Evolutionary conservation across 2,329 filamentous ascomycete genomes (phyloP), one percentile per base, ranked within the genome.

Genomic region (Alternaria triticina): DNA sequence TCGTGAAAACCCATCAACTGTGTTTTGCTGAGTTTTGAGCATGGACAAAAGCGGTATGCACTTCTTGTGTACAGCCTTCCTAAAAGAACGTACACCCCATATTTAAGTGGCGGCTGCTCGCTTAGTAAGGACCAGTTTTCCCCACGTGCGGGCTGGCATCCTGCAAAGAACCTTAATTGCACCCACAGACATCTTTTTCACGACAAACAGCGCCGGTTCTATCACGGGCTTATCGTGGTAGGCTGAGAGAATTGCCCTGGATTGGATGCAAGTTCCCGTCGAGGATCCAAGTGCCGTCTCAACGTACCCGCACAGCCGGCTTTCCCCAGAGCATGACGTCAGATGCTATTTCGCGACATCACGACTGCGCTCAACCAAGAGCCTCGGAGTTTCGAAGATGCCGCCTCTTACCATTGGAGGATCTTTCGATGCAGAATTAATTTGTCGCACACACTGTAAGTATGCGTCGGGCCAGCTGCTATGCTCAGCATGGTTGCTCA

Each of bases 91-190:
- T 17, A 25, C 9, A 22, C 58, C 58, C 58, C 58, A 61, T 55
- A 52, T 58, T 46, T 40, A 47, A 58, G 8, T 45, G 47, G 45
- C 23, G 54, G n/a, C 58, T 44, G 45, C 49, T 54, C 58, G 55
- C 59, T 43, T 55, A 59, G 55, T 43, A 27, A 47, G 28, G 28
- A 51, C 36, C 47, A 46, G 40, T 54, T 23, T 62, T 52, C 59
- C 55, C 55, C 55, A 62, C 55, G 30, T 27, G 54, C 55, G 59
- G 54, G 54, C 54, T 57, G 54, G 54, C 49, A 30, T 54, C 47
- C 47, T 62, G 22, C 54, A 46, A 46, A 50, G 54, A 63, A 63
- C 61, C 61, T 63, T 63, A 60, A 55, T 63, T 28, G 45, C 55
- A 63, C 61, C 50, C 50, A 62, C 50, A 59, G 54, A 62, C 60